Evolutionary conservation across 1,284 basidiomycete genomes (phyloP).

Genomic region (Ceratobasidium sp.): DNA sequence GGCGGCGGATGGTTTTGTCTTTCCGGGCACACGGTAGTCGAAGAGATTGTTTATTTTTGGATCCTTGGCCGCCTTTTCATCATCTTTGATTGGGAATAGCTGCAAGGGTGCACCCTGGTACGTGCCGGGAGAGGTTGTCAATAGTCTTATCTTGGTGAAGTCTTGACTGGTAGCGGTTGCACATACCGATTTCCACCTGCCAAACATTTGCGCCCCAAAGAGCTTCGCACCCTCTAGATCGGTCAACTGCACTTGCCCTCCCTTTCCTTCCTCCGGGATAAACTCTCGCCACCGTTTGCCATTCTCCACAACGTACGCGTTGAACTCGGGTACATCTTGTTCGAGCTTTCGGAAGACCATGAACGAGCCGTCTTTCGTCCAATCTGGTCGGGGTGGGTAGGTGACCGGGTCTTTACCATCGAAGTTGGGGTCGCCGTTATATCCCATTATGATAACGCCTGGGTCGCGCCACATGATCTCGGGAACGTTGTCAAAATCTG

Average conservation of each 20-base stretch:
- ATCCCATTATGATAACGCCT: slow-evolving; percentile 41
- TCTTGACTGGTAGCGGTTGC: no score
- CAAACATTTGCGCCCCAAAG: slow-evolving; percentile 49
- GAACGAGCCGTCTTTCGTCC: slow-evolving; percentile 56
- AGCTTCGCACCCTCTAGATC: slow-evolving; percentile 54
- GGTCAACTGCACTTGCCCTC: slow-evolving; percentile 36
- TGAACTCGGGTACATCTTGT: slow-evolving; percentile 3
- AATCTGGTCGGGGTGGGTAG: slow-evolving; percentile 49
- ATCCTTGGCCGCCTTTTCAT: slow-evolving; percentile 45
- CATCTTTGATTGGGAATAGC: slow-evolving; percentile 41
- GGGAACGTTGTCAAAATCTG: no score
- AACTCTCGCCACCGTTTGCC: neutral
- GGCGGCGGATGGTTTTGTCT: slow-evolving; percentile 35
- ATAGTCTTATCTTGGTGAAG: no score
- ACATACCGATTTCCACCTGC: slow-evolving; percentile 50
- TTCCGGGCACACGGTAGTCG: slow-evolving; percentile 49
- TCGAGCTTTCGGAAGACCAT: slow-evolving; percentile 57
- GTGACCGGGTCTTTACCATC: no score
- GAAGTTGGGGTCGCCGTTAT: slow-evolving; percentile 19
- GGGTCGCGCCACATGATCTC: neutral
- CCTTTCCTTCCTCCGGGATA: neutral
- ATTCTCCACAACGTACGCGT: neutral
- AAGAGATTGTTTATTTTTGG: slow-evolving; percentile 53
- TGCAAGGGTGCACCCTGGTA: neutral
- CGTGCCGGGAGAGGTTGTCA: neutral